phyloP scores from a whole-genome alignment of 495 filamentous ascomycete species.

The Aspergillus egyptiacus region DNA sequence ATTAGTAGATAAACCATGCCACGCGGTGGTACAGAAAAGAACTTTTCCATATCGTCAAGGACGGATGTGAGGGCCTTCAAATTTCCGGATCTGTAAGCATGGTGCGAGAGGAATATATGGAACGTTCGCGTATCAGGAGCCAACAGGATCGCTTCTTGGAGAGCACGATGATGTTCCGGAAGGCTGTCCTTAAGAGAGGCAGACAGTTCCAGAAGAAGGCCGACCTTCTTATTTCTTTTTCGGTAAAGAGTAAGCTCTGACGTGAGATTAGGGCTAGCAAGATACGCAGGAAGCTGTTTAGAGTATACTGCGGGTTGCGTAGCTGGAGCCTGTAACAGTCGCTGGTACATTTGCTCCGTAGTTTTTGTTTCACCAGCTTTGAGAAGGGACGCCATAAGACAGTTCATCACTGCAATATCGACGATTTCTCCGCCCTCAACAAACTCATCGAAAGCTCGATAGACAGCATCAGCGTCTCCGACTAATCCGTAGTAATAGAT shows the following conservation, averaged over 20 bases:
- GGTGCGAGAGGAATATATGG: conserved; percentile 35
- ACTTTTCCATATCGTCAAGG: conserved; percentile 37
- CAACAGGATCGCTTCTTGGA: conserved; percentile 35
- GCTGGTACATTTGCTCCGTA: conserved; percentile 71
- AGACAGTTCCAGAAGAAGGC: conserved; percentile 33
- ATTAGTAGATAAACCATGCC: conserved; percentile 45
- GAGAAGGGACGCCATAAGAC: conserved; percentile 72
- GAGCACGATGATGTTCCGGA: conserved; percentile 28
- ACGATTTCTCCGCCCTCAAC: conserved; percentile 78
- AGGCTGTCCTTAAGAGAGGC: conserved; percentile 23
- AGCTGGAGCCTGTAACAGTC: conserved; percentile 57
- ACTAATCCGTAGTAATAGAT: conserved; percentile 78
- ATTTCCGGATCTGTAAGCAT: conserved; percentile 33
- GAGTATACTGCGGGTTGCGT: conserved; percentile 18
- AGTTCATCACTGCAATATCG: conserved; percentile 81
- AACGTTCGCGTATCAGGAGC: conserved; percentile 44
- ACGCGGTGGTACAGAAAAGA: conserved; percentile 33
- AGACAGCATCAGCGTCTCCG: conserved; percentile 60
- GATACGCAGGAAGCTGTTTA: conserved; percentile 11
- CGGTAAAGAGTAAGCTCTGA: conserved; percentile 31
- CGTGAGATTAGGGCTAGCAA: conserved; percentile 18
- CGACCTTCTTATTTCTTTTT: conserved; percentile 25
- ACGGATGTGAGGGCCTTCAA: conserved; percentile 32
- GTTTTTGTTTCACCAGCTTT: conserved; percentile 61
- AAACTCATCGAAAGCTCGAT: conserved; percentile 66